Evolutionary conservation across 2,329 filamentous ascomycete species (phyloP).

Genomic region (Raffaelea albimanens): DNA sequence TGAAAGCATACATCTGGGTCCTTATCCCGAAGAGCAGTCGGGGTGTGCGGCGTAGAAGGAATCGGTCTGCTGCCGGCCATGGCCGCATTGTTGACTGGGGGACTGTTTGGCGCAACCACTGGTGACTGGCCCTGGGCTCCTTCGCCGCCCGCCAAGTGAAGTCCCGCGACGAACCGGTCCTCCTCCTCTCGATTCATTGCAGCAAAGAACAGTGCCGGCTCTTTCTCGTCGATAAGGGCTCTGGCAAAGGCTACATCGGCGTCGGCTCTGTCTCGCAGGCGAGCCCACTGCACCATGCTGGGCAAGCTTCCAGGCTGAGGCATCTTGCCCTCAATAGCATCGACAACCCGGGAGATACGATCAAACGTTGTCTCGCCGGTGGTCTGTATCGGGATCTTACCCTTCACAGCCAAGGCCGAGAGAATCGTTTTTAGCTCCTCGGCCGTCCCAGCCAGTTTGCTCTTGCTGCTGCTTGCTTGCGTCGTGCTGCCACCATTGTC

Average conservation of each 20-base stretch:
- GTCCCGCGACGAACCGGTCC: neutral
- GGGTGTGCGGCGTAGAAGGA: no score
- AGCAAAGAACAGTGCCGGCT: conserved; percentile 13
- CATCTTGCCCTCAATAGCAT: neutral
- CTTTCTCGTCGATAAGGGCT: conserved; percentile 17
- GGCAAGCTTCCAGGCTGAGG: conserved; percentile 6
- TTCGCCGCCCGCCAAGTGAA: neutral
- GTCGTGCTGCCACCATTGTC: neutral
- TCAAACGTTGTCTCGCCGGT: no score
- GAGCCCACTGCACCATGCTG: conserved; percentile 21
- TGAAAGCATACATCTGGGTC: conserved; percentile 9
- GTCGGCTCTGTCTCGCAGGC: neutral
- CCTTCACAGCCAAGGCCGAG: no score
- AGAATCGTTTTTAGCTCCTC: no score
- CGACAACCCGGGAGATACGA: neutral
- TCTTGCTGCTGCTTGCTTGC: no score
- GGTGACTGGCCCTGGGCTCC: no score
- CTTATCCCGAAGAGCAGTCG: neutral
- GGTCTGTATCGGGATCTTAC: no score
- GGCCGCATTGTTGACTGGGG: no score
- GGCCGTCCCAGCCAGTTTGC: no score
- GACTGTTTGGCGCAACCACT: no score
- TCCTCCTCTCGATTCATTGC: conserved; percentile 1
- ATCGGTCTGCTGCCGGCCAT: no score
- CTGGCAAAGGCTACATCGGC: conserved; percentile 19